Evolutionary conservation across 345 rosid genomes (phyloP).

Genomic region (Linum trigynum): DNA sequence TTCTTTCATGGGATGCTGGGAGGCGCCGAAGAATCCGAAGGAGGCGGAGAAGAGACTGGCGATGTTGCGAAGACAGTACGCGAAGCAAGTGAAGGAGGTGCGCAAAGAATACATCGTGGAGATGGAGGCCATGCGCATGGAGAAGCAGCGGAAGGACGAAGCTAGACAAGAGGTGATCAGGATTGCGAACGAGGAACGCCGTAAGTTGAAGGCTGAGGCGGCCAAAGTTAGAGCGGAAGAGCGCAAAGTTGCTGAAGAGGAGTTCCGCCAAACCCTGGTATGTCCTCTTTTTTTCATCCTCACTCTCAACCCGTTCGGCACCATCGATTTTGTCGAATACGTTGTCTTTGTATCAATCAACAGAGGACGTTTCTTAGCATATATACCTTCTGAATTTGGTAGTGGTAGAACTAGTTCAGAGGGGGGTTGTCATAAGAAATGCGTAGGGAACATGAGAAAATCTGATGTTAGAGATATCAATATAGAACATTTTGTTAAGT

Average conservation of each 20-base stretch:
- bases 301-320: no score
- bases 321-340: no score
- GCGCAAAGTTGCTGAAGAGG: slow-evolving; percentile 51
- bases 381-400: neutral
- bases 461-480: no score
- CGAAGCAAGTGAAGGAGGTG: slow-evolving; percentile 52
- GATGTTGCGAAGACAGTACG: slow-evolving; percentile 56
- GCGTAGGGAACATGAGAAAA: no score
- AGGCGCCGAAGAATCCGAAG: slow-evolving; percentile 48
- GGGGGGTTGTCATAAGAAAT: no score
- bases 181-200: slow-evolving; percentile 72
- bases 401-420: no score
- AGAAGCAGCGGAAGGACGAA: slow-evolving; percentile 73
- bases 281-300: neutral
- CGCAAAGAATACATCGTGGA: slow-evolving; percentile 61
- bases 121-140: slow-evolving; percentile 55
- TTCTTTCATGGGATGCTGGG: slow-evolving; percentile 68
- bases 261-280: slow-evolving; percentile 34
- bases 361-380: no score
- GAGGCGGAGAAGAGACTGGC: slow-evolving; percentile 65
- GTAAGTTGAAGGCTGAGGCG: slow-evolving; percentile 64
- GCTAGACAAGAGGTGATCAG: slow-evolving; percentile 54
- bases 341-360: no score
- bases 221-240: slow-evolving; percentile 74
- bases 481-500: no score